Evolutionary conservation across 352 stramenopile species (phyloP), one percentile per base, ranked within the genome.

Genomic region (Globisporangium abappressorium): DNA sequence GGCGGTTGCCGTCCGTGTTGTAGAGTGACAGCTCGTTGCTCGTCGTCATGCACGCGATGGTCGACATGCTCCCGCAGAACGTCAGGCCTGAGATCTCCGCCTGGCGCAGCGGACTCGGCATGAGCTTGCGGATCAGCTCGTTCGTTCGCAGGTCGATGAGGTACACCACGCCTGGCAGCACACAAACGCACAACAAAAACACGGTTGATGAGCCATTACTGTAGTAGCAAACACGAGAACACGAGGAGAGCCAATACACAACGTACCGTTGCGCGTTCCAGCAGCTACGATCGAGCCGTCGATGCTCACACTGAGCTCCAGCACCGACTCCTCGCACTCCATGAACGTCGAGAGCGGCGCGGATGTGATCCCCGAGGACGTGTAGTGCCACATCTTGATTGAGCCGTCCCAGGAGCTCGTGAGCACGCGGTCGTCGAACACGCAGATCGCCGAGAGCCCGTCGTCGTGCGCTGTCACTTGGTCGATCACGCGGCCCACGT

Each of bases 351-450:
- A 80, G 20, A 94, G 60, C 15, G 87, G 87, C 3, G 77, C 81
- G 11, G 78, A 77, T 4, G 84, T 81, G 57, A 95, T 85, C 0
- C 84, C 84, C 5, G 84, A 85, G 1, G 82, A 66, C 18, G 85
- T 87, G 70, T 84, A 92, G 43, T 92, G 85, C 85, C 85, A 94
- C 70, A 89, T 74, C 72, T 92, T 95, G 57, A 95, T 80, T 1
- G 85, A 90, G 0, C 82, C 82, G 68, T 95, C 87, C 80, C 72
- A 91, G 6, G 87, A 93, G 46, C 82, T 85, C 12, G 85, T 90
- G 26, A 95, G 61, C 24, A 92, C 66, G 15, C 82, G 84, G 41
- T 94, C 85, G 43, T 95, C 85, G 53, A 84, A 82, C 9, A 95
- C 87, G 34, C 83, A 89, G 47, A 96, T 76, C 26, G 78, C 85